Conservation (phyloP, 2,329 filamentous ascomycete species). For the Lasiodiplodia sp. region DNA sequence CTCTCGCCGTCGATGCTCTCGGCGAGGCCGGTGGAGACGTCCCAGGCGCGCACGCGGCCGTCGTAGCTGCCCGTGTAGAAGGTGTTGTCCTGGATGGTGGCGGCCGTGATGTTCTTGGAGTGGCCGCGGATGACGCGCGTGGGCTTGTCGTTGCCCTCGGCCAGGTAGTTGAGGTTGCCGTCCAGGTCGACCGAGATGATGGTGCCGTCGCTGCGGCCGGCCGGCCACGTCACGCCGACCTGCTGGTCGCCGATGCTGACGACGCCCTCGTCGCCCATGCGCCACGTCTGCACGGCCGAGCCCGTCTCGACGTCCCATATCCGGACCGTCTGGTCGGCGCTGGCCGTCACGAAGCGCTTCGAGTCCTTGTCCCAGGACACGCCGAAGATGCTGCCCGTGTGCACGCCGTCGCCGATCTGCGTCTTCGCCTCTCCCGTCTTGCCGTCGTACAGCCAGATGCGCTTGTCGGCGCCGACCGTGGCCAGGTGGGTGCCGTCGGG, state of each 20-base stretch:
- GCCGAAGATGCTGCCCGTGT: slow-evolving; percentile 91
- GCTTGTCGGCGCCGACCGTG: slow-evolving; percentile 89
- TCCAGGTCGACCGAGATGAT: slow-evolving; percentile 89
- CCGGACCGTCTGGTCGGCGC: slow-evolving; percentile 92
- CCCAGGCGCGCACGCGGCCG: slow-evolving; percentile 85
- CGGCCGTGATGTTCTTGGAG: slow-evolving; percentile 86
- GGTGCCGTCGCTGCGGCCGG: slow-evolving; percentile 80
- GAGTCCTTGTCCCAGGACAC: slow-evolving; percentile 91
- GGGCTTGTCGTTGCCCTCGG: slow-evolving; percentile 73
- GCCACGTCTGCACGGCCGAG: slow-evolving; percentile 81
- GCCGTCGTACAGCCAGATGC: slow-evolving; percentile 94
- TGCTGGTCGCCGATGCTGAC: slow-evolving; percentile 84
- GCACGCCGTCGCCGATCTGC: slow-evolving; percentile 81
- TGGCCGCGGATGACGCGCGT: slow-evolving; percentile 82
- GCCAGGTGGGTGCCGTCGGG: slow-evolving; percentile 84
- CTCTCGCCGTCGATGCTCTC: slow-evolving; percentile 77
- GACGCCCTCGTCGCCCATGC: slow-evolving; percentile 75
- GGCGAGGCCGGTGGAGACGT: slow-evolving; percentile 73
- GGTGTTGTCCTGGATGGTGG: slow-evolving; percentile 68
- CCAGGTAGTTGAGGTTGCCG: slow-evolving; percentile 89
- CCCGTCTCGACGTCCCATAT: slow-evolving; percentile 89
- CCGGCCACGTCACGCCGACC: slow-evolving; percentile 90
- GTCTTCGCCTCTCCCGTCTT: slow-evolving; percentile 87
- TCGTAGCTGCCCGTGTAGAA: slow-evolving; percentile 93
- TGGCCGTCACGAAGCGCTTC: slow-evolving; percentile 85